These are phyloP conservation scores for Apostasia ramifera DNA, from an alignment of 106 monocot genomes.

Conservation along the genomic window DNA sequence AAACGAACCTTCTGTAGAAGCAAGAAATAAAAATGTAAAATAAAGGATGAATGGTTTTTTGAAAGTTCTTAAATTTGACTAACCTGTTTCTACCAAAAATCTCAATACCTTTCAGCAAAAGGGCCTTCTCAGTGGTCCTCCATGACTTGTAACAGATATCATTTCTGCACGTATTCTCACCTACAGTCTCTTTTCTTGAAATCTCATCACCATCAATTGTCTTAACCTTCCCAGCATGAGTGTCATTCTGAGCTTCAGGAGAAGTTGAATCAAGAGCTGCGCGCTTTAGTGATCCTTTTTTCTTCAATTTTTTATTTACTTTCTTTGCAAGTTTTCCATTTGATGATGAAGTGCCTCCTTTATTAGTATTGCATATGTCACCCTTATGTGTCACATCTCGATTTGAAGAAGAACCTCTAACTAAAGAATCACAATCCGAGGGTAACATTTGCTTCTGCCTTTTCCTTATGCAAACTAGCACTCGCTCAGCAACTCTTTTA, in stretches of 20 bases:
- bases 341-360: conserved; percentile 44
- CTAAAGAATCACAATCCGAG: conserved; percentile 67
- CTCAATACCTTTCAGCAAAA: conserved; percentile 77
- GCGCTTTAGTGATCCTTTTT: conserved; percentile 25
- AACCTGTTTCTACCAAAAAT: conserved; percentile 94
- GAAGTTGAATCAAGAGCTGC: conserved; percentile 18
- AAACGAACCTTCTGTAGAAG: no score
- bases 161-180: conserved; percentile 58
- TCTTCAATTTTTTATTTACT: conserved; percentile 25
- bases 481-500: conserved; percentile 84
- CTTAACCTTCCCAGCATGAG: conserved; percentile 23
- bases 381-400: conserved; percentile 59
- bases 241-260: conserved; percentile 29
- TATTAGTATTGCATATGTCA: conserved; percentile 36
- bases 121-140: conserved; percentile 75
- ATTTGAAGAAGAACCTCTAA: conserved; percentile 30
- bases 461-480: conserved; percentile 67
- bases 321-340: conserved; percentile 24
- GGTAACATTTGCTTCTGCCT: conserved; percentile 52
- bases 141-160: conserved; percentile 37
- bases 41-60: no score
- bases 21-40: no score
- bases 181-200: conserved; percentile 72
- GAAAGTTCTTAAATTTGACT: not conserved
- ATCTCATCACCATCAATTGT: conserved; percentile 34